A percentile compares a stretch with the other conserved stretches of the same genome.
phyloP scores from a whole-genome alignment of 1,284 basidiomycete genomes.

The Irpex rosettiformis region DNA sequence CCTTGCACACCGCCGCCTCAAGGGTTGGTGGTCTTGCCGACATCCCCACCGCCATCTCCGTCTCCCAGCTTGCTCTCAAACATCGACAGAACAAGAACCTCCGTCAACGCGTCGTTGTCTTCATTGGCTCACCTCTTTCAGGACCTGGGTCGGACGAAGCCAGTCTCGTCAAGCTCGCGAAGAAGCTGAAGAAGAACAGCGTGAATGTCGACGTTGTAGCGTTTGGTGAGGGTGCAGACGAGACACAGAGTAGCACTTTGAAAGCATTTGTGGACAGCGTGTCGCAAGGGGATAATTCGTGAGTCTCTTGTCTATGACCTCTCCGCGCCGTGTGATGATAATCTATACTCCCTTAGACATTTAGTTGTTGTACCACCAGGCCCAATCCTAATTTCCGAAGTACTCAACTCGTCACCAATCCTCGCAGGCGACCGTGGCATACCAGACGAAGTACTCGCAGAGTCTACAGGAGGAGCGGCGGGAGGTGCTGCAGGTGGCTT shows the following conservation, averaged over 20 bases:
- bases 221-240: constrained; percentile 73
- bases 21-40: constrained; percentile 81
- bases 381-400: constrained; percentile 79
- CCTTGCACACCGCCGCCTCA: constrained; percentile 65
- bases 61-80: constrained; percentile 95
- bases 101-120: constrained; percentile 91
- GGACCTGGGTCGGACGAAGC: constrained; percentile 69
- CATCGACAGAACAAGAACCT: constrained; percentile 99
- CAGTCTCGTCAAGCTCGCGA: constrained; percentile 83
- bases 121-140: constrained; percentile 85
- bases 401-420: constrained; percentile 78
- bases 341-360: constrained; percentile 52
- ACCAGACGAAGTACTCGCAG: constrained; percentile 59
- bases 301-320: constrained; percentile 23
- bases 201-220: constrained; percentile 91
- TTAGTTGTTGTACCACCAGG: constrained; percentile 81
- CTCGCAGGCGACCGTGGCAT: constrained; percentile 79
- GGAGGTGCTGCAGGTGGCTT: constrained; percentile 56
- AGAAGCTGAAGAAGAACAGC: constrained; percentile 99
- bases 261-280: constrained; percentile 77
- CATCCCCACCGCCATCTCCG: constrained; percentile 86
- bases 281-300: constrained; percentile 82
- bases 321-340: not conserved
- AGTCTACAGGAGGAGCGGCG: constrained; percentile 45
- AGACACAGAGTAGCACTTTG: constrained; percentile 61